Evolutionary conservation across 2,329 filamentous ascomycete genomes (phyloP).

Genomic region (Hypoxylon sp.): DNA sequence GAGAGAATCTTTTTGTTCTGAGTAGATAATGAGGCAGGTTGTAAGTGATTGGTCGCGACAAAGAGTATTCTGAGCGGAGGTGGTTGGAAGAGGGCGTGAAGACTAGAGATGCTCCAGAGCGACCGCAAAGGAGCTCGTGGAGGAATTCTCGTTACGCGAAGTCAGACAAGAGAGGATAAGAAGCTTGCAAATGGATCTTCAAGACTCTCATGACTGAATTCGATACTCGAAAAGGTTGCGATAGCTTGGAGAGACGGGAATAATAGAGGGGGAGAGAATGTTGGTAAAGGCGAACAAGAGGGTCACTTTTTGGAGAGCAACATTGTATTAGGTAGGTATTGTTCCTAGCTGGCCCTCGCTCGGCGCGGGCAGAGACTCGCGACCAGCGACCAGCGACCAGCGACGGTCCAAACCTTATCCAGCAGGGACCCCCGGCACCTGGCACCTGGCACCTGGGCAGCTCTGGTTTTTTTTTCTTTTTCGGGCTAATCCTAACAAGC

Average conservation of each 20-base stretch:
- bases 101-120: constrained; percentile 47
- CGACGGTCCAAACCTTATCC: constrained; percentile 14
- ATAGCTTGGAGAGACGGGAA: constrained; percentile 31
- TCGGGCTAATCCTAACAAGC: constrained; percentile 43
- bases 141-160: constrained; percentile 51
- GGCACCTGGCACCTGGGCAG: constrained; percentile 19
- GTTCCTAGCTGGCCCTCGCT: constrained; percentile 41
- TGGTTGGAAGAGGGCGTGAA: constrained; percentile 52
- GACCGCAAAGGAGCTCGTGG: constrained; percentile 49
- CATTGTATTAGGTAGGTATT: constrained; percentile 41
- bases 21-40: constrained; percentile 25
- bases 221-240: constrained; percentile 36
- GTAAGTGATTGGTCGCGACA: constrained; percentile 61
- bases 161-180: constrained; percentile 51
- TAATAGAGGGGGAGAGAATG: constrained; percentile 43
- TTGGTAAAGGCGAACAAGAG: constrained; percentile 46
- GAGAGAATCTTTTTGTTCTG: constrained; percentile 21
- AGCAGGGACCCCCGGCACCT: constrained; percentile 33
- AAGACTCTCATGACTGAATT: constrained; percentile 51
- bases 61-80: constrained; percentile 54
- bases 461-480: constrained; percentile 32
- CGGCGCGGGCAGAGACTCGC: constrained; percentile 45
- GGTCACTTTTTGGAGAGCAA: constrained; percentile 51
- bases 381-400: constrained; percentile 33
- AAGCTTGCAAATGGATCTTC: constrained; percentile 43